Conservation (phyloP, 305 asterid species). For the Solanum hybrid region DNA sequence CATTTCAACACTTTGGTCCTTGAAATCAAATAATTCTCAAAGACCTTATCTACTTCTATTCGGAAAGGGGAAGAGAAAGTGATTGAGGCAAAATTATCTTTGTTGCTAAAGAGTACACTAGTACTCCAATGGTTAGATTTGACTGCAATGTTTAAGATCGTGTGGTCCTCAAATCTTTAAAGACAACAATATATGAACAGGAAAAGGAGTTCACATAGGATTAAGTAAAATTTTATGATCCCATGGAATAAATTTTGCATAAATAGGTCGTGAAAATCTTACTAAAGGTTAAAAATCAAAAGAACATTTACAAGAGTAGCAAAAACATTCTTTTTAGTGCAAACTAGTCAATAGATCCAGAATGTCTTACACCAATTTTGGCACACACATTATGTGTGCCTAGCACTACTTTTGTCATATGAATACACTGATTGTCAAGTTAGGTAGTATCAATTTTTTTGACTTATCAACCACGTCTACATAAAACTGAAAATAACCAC, state of each 20-base stretch:
- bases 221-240: background rate
- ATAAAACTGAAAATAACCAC: background rate
- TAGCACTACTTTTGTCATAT: background rate
- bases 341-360: background rate
- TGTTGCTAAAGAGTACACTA: background rate
- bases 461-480: background rate
- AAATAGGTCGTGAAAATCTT: background rate
- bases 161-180: background rate
- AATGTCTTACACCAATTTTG: background rate
- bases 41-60: background rate
- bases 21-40: background rate
- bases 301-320: background rate
- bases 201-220: background rate
- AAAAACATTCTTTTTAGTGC: background rate
- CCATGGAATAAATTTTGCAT: background rate
- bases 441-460: background rate
- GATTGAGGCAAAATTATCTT: background rate
- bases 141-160: background rate
- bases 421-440: background rate
- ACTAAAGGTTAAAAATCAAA: background rate
- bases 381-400: background rate
- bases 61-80: background rate
- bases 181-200: background rate
- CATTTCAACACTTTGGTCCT: background rate
- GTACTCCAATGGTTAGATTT: background rate